A percentile compares a stretch with the other conserved stretches of the same genome.
Conservation (phyloP, 2,329 filamentous ascomycete genomes). For the Cladosporium sp. region DNA sequence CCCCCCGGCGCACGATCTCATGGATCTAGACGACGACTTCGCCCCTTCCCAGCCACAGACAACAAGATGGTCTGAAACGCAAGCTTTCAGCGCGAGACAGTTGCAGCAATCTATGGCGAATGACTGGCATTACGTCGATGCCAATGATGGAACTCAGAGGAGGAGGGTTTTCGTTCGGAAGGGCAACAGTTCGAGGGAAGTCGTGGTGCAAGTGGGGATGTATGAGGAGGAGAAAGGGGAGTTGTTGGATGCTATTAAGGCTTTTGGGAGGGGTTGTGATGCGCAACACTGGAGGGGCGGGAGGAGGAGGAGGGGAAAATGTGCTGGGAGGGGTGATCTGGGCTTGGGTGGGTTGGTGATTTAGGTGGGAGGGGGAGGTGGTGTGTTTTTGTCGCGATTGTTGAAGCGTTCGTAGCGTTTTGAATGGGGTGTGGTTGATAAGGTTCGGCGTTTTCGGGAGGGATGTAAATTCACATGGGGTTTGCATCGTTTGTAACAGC, state of each 20-base stretch:
- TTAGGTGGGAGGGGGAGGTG: neutral
- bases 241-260: neutral
- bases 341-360: neutral
- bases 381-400: no score
- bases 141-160: no score
- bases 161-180: slow-evolving; percentile 45
- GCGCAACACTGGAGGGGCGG: neutral
- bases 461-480: no score
- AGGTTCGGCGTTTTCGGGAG: no score
- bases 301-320: neutral
- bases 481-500: no score
- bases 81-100: slow-evolving; percentile 32
- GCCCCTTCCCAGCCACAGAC: neutral
- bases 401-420: no score
- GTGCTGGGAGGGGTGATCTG: neutral
- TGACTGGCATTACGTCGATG: slow-evolving; percentile 44
- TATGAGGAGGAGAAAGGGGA: slow-evolving; percentile 15
- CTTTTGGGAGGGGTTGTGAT: neutral
- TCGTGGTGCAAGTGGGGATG: slow-evolving; percentile 35
- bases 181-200: slow-evolving; percentile 41
- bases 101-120: slow-evolving; percentile 40
- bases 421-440: no score
- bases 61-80: slow-evolving; percentile 21
- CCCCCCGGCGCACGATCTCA: neutral
- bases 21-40: neutral